Conservation (phyloP, 2,329 filamentous ascomycete species). For the Calonectria naviculata region DNA sequence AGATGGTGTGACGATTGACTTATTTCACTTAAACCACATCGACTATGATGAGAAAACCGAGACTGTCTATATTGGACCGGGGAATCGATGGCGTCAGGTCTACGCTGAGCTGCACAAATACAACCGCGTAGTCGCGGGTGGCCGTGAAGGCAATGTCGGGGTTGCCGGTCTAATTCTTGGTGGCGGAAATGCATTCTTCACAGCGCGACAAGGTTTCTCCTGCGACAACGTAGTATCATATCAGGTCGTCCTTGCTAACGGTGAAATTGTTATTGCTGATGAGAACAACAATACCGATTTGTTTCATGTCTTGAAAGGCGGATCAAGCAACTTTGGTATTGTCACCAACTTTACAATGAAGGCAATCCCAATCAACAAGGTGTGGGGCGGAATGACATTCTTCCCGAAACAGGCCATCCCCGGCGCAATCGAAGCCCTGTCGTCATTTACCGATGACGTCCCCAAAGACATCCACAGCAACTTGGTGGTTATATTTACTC, state of each 20-base stretch:
- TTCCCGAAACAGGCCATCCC: constrained; percentile 28
- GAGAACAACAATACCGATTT: constrained; percentile 49
- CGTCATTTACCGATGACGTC: constrained; percentile 20
- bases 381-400: constrained; percentile 34
- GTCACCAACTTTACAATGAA: constrained; percentile 48
- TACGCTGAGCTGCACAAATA: neutral
- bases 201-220: neutral
- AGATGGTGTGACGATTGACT: constrained; percentile 42
- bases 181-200: neutral
- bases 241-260: neutral
- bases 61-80: constrained; percentile 38
- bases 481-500: constrained; percentile 19
- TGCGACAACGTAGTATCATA: neutral
- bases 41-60: constrained; percentile 29
- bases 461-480: constrained; percentile 27
- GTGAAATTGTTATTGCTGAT: constrained; percentile 25
- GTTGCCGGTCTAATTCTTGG: neutral
- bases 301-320: constrained; percentile 61
- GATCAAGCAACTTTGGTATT: constrained; percentile 62
- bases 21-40: constrained; percentile 39
- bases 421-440: constrained; percentile 25
- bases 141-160: neutral
- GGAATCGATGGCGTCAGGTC: constrained; percentile 24
- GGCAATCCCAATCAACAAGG: neutral
- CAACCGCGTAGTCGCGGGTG: neutral